phyloP scores from a whole-genome alignment of 306 rosid genomes.

The Prinsepia uniflora region DNA sequence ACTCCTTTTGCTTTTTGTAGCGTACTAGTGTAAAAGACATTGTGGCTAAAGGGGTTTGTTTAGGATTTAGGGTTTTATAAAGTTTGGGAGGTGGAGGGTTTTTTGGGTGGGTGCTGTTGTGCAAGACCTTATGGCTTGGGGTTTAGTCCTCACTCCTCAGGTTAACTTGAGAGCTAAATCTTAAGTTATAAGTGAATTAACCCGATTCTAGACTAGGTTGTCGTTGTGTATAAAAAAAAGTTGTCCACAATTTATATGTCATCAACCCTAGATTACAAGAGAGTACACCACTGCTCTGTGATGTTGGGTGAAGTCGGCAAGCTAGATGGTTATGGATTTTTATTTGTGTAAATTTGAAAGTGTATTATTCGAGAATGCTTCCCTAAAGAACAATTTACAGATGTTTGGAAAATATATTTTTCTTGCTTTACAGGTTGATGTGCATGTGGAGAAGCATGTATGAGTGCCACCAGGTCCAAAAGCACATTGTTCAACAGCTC shows the following conservation, averaged over 20 bases:
- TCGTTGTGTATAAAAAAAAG: too few species aligned
- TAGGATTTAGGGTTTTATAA: too few species aligned
- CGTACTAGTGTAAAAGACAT: neutral
- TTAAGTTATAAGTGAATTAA: too few species aligned
- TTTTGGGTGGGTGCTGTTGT: too few species aligned
- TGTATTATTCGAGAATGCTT: neutral
- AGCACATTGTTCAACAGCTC: slow-evolving; percentile 91
- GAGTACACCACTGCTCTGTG: neutral
- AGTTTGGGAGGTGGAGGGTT: too few species aligned
- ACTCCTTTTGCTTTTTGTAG: neutral
- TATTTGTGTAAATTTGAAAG: neutral
- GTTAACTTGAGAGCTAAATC: too few species aligned
- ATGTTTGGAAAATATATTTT: neutral
- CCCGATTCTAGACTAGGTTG: too few species aligned
- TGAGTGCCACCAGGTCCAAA: slow-evolving; percentile 94
- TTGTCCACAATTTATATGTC: too few species aligned
- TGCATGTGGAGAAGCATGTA: slow-evolving; percentile 99
- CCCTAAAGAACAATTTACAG: neutral
- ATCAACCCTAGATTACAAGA: too few species aligned
- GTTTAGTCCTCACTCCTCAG: too few species aligned
- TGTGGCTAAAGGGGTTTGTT: too few species aligned
- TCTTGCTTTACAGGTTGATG: slow-evolving; percentile 60
- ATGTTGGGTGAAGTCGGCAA: neutral
- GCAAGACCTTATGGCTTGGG: too few species aligned
- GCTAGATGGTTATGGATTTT: neutral